phyloP scores from a whole-genome alignment of 2,329 filamentous ascomycete species.

The Pseudogymnoascus sp. region DNA sequence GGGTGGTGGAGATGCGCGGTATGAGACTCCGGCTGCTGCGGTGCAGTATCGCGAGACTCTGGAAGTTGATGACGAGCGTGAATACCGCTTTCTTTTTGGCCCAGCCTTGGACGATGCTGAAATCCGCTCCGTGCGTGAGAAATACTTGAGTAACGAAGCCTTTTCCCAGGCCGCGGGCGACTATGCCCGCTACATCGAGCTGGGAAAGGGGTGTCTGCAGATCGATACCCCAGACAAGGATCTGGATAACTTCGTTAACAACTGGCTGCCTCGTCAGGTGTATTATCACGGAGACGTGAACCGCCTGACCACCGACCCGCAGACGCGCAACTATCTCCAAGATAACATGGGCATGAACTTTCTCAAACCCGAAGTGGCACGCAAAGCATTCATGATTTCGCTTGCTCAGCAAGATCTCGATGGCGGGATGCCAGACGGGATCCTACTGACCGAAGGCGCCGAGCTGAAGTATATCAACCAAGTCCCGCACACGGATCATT shows the following conservation, averaged over 20 bases:
- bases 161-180: conserved; percentile 38
- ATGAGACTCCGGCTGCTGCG: conserved; percentile 45
- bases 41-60: conserved; percentile 43
- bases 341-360: conserved; percentile 54
- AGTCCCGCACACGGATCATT: conserved; percentile 51
- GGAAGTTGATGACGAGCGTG: conserved; percentile 31
- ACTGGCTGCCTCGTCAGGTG: conserved; percentile 48
- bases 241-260: conserved; percentile 49
- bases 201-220: conserved; percentile 40
- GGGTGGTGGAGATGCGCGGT: conserved; percentile 40
- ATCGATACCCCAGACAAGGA: conserved; percentile 46
- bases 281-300: conserved; percentile 53
- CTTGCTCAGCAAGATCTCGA: conserved; percentile 44
- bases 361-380: conserved; percentile 41
- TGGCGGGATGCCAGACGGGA: conserved; percentile 51
- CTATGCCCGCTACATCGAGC: conserved; percentile 42
- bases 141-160: conserved; percentile 40
- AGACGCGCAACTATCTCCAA: conserved; percentile 50
- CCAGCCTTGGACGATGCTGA: conserved; percentile 45
- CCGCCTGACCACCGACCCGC: conserved; percentile 48
- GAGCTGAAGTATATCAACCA: conserved; percentile 54
- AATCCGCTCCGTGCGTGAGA: conserved; percentile 35
- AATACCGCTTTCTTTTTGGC: conserved; percentile 47
- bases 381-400: conserved; percentile 39
- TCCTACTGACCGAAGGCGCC: conserved; percentile 43